Conservation (phyloP, 192 early-diverging fungal species). For the Gryganskiella cystojenkinii region DNA sequence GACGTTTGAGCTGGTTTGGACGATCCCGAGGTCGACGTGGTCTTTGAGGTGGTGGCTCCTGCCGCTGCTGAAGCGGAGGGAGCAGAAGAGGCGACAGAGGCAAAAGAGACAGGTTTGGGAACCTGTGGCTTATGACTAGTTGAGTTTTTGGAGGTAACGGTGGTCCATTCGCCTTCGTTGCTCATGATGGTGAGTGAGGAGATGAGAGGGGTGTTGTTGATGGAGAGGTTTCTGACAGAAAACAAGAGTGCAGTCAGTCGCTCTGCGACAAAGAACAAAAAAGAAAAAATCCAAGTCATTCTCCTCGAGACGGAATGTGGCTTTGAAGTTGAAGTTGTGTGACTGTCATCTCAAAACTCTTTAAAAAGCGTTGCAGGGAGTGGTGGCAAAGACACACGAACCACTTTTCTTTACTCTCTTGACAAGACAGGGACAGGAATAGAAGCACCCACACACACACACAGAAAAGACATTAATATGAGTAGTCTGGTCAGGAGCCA, state of each 20-base stretch:
- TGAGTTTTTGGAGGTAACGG: slow-evolving; percentile 49
- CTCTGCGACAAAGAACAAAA: too few species aligned
- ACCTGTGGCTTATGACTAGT: slow-evolving; percentile 36
- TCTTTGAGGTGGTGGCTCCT: slow-evolving; percentile 7
- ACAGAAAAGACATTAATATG: neutral
- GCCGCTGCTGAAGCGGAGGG: too few species aligned
- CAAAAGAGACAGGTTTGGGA: slow-evolving; percentile 15
- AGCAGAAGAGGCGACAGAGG: slow-evolving; percentile 9
- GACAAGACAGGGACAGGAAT: too few species aligned
- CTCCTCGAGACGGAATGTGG: neutral
- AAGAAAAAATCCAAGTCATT: too few species aligned
- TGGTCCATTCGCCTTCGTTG: slow-evolving; percentile 54
- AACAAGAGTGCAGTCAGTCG: too few species aligned
- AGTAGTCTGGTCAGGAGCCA: slow-evolving; percentile 36
- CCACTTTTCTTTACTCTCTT: too few species aligned
- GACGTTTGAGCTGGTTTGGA: neutral
- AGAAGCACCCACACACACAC: neutral
- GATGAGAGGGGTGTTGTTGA: neutral
- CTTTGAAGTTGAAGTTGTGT: neutral
- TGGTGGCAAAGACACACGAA: neutral
- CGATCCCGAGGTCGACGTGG: slow-evolving; percentile 2
- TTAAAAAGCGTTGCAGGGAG: neutral
- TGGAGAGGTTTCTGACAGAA: neutral
- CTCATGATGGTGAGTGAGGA: slow-evolving; percentile 25
- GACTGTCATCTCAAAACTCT: neutral